A percentile compares a stretch with the other conserved stretches of the same genome.
Conservation (phyloP, 345 rosid species). For the Pseudoturritis turrita region DNA sequence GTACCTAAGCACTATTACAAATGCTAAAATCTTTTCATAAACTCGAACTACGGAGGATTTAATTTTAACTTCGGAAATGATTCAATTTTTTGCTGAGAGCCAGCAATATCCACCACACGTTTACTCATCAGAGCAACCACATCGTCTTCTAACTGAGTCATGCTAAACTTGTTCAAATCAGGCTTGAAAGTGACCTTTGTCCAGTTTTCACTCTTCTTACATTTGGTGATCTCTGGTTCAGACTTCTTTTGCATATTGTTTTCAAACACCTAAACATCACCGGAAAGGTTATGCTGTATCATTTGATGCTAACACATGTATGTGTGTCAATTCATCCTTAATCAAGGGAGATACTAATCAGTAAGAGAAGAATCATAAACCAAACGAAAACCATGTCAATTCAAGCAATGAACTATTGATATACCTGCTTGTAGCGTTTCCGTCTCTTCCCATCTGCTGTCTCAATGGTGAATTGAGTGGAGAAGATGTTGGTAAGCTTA, state of each 20-base stretch:
- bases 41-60: too few relatives aligned
- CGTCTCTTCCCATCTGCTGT: too few relatives aligned
- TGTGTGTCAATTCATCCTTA: background rate
- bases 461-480: too few relatives aligned
- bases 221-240: conserved; percentile 64
- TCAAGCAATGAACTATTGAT: too few relatives aligned
- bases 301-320: too few relatives aligned
- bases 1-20: conserved; percentile 12
- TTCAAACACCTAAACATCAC: conserved; percentile 55
- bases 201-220: conserved; percentile 78
- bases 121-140: conserved; percentile 91
- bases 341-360: too few relatives aligned
- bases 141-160: conserved; percentile 78
- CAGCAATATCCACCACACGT: conserved; percentile 86
- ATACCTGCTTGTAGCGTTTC: too few relatives aligned
- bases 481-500: too few relatives aligned
- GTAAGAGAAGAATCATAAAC: background rate
- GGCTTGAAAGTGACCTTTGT: conserved; percentile 89
- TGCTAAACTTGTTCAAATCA: conserved; percentile 70
- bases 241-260: conserved; percentile 84
- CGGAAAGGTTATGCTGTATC: too few relatives aligned
- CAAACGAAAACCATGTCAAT: background rate
- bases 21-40: too few relatives aligned
- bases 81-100: too few relatives aligned
- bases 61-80: too few relatives aligned